These are phyloP conservation scores for Arctium lappa DNA, from an alignment of 129 eudicot genomes.

Conservation along the genomic window DNA sequence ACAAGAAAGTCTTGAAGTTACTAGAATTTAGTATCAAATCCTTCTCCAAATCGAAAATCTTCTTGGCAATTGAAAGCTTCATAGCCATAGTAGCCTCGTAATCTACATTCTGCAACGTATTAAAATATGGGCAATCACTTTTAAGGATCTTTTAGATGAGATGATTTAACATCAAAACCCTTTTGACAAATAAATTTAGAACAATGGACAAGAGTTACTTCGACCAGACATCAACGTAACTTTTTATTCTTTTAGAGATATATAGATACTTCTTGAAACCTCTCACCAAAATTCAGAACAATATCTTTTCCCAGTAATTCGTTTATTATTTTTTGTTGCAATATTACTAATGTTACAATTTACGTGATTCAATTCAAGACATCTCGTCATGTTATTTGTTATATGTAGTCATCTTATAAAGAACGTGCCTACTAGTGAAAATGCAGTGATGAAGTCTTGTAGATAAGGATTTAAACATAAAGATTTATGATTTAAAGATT, in stretches of 20 bases:
- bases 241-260: too few species aligned
- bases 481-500: not conserved
- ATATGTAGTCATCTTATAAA: too few species aligned
- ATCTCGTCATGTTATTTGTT: too few species aligned
- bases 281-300: too few species aligned
- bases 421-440: too few species aligned
- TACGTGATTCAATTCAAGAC: not conserved
- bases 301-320: too few species aligned
- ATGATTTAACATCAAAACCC: not conserved
- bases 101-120: slow-evolving; percentile 71
- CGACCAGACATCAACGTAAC: too few species aligned
- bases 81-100: slow-evolving; percentile 87
- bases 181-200: not conserved
- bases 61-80: slow-evolving; percentile 90
- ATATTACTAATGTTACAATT: too few species aligned
- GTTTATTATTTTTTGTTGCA: too few species aligned
- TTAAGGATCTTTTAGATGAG: not conserved
- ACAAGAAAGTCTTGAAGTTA: slow-evolving; percentile 61
- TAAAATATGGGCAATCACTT: not conserved
- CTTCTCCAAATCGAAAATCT: slow-evolving; percentile 68
- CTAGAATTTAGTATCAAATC: slow-evolving; percentile 53
- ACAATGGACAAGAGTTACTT: not conserved
- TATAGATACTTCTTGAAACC: too few species aligned
- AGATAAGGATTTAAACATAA: too few species aligned
- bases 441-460: too few species aligned